Evolutionary conservation across 768 basidiomycete species (phyloP), one percentile per base, ranked within the genome.

Genomic region (Lentinula boryana): DNA sequence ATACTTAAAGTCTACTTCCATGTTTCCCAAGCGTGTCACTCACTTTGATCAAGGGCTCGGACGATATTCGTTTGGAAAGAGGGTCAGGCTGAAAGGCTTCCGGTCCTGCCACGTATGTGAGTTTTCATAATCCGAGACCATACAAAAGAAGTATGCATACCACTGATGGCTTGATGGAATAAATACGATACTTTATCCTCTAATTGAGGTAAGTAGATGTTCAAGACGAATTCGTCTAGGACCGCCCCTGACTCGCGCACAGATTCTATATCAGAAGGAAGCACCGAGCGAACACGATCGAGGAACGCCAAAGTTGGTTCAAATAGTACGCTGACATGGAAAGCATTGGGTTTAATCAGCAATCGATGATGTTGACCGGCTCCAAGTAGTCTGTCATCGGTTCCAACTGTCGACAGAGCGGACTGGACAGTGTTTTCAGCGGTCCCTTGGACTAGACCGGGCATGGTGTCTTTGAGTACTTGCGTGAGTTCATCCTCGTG

Each of bases 271-370:
- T 88, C 91, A 51, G 84, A 80, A 1, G 95, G 93, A 32, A 97
- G 75, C 31, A 89, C 76, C 27, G 85, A 83, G 44, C 85, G 77
- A 23, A 93, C 81, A 5, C 87, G 82, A 58, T 87, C 82, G 60
- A 98, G 78, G 71, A 95, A 98, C 1, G 87, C 78, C 21, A 97
- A 76, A 12, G 95, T 96, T 0, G 97, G 96, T 63, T 93, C 91
- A 72, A 98, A 98, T n/a, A 99, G 79, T 15, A 93, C 84, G 54
- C 86, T 90, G 58, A 98, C 93, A 73, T 96, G 93, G 76, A 98
- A 98, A 2, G 94, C 93, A 68, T 98, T 91, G 1, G 97, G 90
- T 51, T 85, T 85, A 60, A 98, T 88, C 21, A 98, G 80, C 35
- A 91, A 78, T 50, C 90, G 84, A 74, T 98, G 97, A 58, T 88